These are phyloP conservation scores for Debaryomyces robertsiae DNA, from an alignment of 1,139 yeast species.

Conservation along the genomic window DNA sequence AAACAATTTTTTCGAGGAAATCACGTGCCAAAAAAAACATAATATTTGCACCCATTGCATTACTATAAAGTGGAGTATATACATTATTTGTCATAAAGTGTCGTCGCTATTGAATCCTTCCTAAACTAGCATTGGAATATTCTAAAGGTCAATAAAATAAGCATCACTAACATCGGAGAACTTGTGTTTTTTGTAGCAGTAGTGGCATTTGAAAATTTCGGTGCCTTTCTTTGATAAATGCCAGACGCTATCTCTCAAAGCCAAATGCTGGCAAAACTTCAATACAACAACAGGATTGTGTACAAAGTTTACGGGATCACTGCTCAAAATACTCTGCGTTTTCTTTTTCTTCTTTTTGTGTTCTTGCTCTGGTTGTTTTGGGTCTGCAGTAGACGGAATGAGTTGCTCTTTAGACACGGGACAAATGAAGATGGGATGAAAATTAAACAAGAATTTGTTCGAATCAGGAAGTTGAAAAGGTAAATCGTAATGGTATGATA, in stretches of 20 bases:
- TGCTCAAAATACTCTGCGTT: constrained; percentile 14
- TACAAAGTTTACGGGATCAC: constrained; percentile 9
- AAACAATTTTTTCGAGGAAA: background rate
- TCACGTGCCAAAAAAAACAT: constrained; percentile 3
- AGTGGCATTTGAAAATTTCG: constrained; percentile 50
- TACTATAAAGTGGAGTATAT: background rate
- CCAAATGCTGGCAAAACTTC: constrained; percentile 47
- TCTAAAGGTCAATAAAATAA: constrained; percentile 43
- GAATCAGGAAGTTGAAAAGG: constrained; percentile 50
- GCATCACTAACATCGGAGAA: constrained; percentile 46
- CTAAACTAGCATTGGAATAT: background rate
- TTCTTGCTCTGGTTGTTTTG: constrained; percentile 14
- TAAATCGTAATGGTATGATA: constrained; percentile 36
- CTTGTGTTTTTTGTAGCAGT: constrained; percentile 51
- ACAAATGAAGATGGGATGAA: constrained; percentile 87
- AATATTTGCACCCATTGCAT: background rate
- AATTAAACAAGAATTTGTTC: constrained; percentile 47
- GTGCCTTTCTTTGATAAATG: constrained; percentile 47
- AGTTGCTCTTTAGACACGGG: constrained; percentile 86
- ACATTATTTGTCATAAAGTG: background rate
- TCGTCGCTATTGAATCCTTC: too few species aligned
- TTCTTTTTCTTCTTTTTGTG: constrained; percentile 25
- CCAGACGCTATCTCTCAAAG: constrained; percentile 48
- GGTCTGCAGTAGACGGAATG: constrained; percentile 35
- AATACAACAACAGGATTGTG: constrained; percentile 48